Evolutionary conservation across 2,329 filamentous ascomycete species (phyloP), one percentile per base, ranked within the genome.

Genomic region (Hypoxylon rubiginosum): DNA sequence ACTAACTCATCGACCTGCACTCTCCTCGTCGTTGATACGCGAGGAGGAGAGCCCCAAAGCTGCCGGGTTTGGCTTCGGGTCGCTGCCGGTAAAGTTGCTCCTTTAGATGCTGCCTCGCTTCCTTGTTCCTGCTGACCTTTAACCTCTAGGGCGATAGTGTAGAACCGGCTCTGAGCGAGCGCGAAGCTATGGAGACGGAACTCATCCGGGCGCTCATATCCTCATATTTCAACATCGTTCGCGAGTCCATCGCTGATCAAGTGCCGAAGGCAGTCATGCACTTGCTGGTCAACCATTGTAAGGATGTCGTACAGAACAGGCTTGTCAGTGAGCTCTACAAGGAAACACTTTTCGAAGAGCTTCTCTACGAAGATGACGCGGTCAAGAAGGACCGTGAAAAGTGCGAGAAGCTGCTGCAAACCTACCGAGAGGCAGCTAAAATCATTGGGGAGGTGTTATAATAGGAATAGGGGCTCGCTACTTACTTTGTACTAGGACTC

Each of bases 221-320:
- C 32, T 97, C 94, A 1, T 99, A 99, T 84, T 99, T 99, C 85
- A 97, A 97, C 79, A 99, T 99, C 75, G 96, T 99, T 50, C 92
- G 96, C 68, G 96, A 99, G 81, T 95, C 93, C n/a, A 97, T 97
- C 74, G 95, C 95, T 48, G 96, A 99, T 78, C 95, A 98, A 82
- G 96, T 99, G 10, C 96, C 96, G 71, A 99, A 99, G 83, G 96
- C 96, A 4, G 92, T 99, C 73, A 99, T 99, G 96, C 96, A 99
- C 79, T 88, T 99, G 50, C 88, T 99, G 34, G 96, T 99, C 77
- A 99, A 99, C 81, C 93, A 97, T 83, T 97, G 93, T 82, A 97
- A 98, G 80, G 96, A 99, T 72, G 95, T 95, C 11, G 94, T 99
- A 32, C 96, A 99, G 81, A 99, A 99, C 81, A 88, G 96, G 49